Evolutionary conservation across 2,329 filamentous ascomycete species (phyloP).

Genomic region (Hirsutella minnesotensis): DNA sequence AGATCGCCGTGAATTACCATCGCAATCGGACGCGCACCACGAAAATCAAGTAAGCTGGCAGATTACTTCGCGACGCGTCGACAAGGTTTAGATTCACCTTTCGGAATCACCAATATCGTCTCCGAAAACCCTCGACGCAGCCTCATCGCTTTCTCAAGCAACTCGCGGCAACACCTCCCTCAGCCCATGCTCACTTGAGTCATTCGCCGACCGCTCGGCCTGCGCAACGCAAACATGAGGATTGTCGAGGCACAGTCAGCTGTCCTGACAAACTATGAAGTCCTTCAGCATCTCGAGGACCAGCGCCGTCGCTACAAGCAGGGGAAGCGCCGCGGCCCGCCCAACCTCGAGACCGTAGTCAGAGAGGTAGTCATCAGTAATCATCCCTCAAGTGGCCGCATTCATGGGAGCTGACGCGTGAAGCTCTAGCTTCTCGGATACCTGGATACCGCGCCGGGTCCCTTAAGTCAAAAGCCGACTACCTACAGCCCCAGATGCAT

Average conservation of each 20-base stretch:
- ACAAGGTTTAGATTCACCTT: too few species aligned
- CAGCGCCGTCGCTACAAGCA: constrained; percentile 40
- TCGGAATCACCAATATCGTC: too few species aligned
- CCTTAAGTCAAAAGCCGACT: constrained; percentile 40
- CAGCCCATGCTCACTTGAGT: neutral
- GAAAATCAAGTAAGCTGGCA: too few species aligned
- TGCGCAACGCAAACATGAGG: constrained; percentile 40
- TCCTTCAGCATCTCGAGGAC: constrained; percentile 52
- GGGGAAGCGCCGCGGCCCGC: constrained; percentile 37
- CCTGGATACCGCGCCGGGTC: constrained; percentile 40
- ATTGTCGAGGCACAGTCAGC: constrained; percentile 60
- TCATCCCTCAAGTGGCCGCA: neutral
- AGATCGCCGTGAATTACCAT: too few species aligned
- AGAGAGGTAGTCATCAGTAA: constrained; percentile 43
- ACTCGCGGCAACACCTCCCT: too few species aligned
- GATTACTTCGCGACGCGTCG: too few species aligned
- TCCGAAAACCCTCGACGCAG: too few species aligned
- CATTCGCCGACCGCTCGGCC: neutral
- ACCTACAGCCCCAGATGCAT: constrained; percentile 43
- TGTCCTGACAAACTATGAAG: constrained; percentile 61
- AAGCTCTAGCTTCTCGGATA: constrained; percentile 45
- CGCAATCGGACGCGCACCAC: too few species aligned
- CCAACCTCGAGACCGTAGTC: constrained; percentile 48
- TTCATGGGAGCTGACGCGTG: neutral
- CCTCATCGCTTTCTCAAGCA: too few species aligned